Conservation (phyloP, 805 yeast species). For the Candida insectorum region DNA sequence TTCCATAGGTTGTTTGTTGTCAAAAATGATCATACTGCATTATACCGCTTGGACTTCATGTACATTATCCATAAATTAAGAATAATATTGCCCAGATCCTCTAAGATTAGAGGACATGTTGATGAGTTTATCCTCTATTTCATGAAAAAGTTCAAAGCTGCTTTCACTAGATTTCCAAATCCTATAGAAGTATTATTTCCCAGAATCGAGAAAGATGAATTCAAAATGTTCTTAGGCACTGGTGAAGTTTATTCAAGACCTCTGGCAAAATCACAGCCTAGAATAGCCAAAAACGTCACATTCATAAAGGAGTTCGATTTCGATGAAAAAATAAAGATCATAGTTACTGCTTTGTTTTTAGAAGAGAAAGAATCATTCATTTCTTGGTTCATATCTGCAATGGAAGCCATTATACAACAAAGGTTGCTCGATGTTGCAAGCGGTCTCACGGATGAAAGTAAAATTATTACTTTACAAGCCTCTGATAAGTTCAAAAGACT, state of each 20-base stretch:
- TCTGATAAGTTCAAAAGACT: constrained; percentile 19
- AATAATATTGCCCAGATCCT: constrained; percentile 44
- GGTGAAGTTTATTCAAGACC: constrained; percentile 45
- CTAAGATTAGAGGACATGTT: constrained; percentile 54
- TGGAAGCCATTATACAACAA: constrained; percentile 27
- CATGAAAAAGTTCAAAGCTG: constrained; percentile 54
- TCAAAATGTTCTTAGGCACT: constrained; percentile 51
- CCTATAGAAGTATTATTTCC: constrained; percentile 68
- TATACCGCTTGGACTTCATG: constrained; percentile 74
- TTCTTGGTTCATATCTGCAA: constrained; percentile 40
- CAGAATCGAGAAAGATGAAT: constrained; percentile 44
- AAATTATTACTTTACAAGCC: constrained; percentile 6
- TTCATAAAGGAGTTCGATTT: constrained; percentile 29
- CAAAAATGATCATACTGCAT: constrained; percentile 53
- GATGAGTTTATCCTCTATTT: constrained; percentile 64
- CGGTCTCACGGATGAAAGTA: constrained; percentile 5
- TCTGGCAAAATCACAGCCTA: constrained; percentile 17
- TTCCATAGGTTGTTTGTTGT: constrained; percentile 66
- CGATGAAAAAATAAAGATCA: constrained; percentile 49
- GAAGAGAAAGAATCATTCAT: constrained; percentile 42
- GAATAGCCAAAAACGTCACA: constrained; percentile 32
- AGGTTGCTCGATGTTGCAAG: constrained; percentile 9
- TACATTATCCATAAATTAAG: constrained; percentile 47
- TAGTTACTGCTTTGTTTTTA: constrained; percentile 47
- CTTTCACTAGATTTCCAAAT: constrained; percentile 50